Base-by-base conservation (phyloP, 164 flowering plant species). In the Brasenia schreberi region DNA sequence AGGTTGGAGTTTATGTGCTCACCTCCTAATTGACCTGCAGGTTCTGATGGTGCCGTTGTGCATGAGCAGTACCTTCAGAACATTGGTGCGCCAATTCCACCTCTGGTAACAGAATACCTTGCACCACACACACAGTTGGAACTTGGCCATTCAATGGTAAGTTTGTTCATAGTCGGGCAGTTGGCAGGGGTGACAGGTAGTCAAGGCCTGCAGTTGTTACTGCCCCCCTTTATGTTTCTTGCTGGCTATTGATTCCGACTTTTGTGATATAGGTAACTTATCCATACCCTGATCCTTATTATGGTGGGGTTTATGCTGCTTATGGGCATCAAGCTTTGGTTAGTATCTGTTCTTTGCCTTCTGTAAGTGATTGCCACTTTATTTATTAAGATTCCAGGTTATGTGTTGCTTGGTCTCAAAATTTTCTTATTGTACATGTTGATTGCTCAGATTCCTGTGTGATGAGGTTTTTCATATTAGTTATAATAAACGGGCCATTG, bases 61-160 rank as follows among this genome's bases (percentile, higher is more conserved):
- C 81, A 66, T 52, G 85, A 74, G 62, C 76, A 65, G 53, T 76
- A 73, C 66, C 23, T 67, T 60, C 87, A 75, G 68, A 79, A 75
- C 64, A 83, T 65, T 67, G 66, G 77, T 44, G 72, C 88, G 65
- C 62, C 75, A 61, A 42, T 79, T 18, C 79, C 85, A 42, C 72
- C 72, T 7, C 45, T 77, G 65, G 75, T 65, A 70, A 81, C 75
- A 66, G 87, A 76, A 65, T 74, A 76, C 78, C 71, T 81, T 18
- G 52, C 79, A 23, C 87, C 86, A 53, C 80, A 82, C 70, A 79
- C 90, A 43, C 90, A 86, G 71, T 83, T 84, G 72, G 96, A 94
- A 69, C 96, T 91, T 72, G 92, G 97, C 59, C 98, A 86, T 71
- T 85, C 98, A 65, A 77, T 89, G 69, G 98, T 90, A 81, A 82